Percentiles rank a stretch among this genome's conserved stretches.
Conservation (phyloP, 2,329 filamentous ascomycete species). For the Colletotrichum melonis region DNA sequence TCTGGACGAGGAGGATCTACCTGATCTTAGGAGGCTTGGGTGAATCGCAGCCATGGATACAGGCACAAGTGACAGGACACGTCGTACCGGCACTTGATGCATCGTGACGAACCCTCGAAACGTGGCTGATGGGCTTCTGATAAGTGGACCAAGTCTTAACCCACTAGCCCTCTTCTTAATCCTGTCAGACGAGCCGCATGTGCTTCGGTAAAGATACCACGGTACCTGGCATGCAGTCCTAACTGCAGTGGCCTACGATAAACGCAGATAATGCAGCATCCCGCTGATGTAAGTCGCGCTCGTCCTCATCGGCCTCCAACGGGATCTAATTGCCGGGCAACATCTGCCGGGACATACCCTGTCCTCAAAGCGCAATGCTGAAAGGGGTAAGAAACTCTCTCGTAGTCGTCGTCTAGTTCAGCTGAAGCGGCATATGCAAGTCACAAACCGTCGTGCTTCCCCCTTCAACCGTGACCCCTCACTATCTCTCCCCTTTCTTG, state of each 20-base stretch:
- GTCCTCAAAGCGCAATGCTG: neutral
- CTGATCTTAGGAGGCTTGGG: conserved; percentile 2
- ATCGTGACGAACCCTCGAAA: conserved; percentile 15
- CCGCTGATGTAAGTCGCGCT: neutral
- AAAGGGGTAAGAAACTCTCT: neutral
- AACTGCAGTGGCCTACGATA: neutral
- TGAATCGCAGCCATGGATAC: neutral
- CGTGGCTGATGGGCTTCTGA: neutral
- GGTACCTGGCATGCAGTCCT: too few relatives aligned
- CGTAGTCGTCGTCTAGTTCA: neutral
- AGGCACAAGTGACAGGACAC: too few relatives aligned
- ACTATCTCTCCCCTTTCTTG: neutral
- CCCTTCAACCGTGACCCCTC: neutral
- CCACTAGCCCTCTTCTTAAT: neutral
- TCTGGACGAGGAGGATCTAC: conserved; percentile 22
- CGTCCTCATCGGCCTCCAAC: neutral
- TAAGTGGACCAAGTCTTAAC: neutral
- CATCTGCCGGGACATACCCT: neutral
- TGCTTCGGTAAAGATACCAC: too few relatives aligned
- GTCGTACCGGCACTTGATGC: neutral
- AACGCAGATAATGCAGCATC: neutral
- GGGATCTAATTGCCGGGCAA: neutral
- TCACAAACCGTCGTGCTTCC: neutral
- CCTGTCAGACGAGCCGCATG: too few relatives aligned
- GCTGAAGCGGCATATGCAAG: neutral